Evolutionary conservation across 352 stramenopile species (phyloP).

Genomic region (Phytophthora pinifolia): DNA sequence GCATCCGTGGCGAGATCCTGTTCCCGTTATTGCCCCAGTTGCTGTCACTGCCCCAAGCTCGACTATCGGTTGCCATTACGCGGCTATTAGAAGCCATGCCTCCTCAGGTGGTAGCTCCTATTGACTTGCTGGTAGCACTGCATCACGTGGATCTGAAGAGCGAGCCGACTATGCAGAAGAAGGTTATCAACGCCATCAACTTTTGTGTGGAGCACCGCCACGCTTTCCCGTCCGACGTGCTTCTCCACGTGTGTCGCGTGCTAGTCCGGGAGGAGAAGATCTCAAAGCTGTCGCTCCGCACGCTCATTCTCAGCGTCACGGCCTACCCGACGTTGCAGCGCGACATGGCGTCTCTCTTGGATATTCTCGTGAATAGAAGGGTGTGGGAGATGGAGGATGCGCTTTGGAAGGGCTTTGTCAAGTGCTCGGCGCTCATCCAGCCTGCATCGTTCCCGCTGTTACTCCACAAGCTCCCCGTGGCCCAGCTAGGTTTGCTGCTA

Average conservation of each 20-base stretch:
- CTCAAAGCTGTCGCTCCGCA: conserved; percentile 70
- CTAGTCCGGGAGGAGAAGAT: conserved; percentile 61
- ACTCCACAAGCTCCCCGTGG: conserved; percentile 50
- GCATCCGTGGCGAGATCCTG: conserved; percentile 52
- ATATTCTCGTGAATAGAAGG: conserved; percentile 46
- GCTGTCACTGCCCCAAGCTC: conserved; percentile 49
- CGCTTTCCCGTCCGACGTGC: conserved; percentile 74
- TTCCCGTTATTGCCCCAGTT: conserved; percentile 65
- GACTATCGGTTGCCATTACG: conserved; percentile 69
- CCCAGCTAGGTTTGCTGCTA: conserved; percentile 50
- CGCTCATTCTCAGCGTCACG: conserved; percentile 78
- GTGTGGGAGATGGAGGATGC: conserved; percentile 79
- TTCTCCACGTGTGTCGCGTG: conserved; percentile 67
- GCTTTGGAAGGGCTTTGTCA: conserved; percentile 82
- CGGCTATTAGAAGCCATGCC: conserved; percentile 73
- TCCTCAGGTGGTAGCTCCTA: conserved; percentile 60
- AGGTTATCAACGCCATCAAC: conserved; percentile 75
- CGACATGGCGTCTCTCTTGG: conserved; percentile 60
- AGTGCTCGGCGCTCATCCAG: conserved; percentile 72
- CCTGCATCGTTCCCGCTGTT: conserved; percentile 71
- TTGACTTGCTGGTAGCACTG: conserved; percentile 71
- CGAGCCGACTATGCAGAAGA: conserved; percentile 74
- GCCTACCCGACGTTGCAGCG: conserved; percentile 64
- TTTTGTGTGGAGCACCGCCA: conserved; percentile 80
- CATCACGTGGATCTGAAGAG: conserved; percentile 77